These are phyloP conservation scores for Xylaria bambusicola DNA, from an alignment of 495 filamentous ascomycete species.

Conservation along the genomic window DNA sequence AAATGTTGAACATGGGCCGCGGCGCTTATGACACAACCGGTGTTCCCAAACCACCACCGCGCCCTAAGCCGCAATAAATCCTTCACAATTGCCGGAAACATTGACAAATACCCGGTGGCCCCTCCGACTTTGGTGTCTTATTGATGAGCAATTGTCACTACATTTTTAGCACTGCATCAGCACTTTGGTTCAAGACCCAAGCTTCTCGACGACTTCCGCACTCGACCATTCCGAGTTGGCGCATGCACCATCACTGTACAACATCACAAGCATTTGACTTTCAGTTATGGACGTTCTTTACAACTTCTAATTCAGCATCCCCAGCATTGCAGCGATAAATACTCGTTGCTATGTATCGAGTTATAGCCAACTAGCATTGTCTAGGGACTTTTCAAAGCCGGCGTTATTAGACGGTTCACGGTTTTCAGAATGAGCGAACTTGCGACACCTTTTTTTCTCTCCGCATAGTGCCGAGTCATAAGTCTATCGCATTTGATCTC, in stretches of 20 bases:
- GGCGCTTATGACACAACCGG: slow-evolving; percentile 61
- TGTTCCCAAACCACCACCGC: slow-evolving; percentile 54
- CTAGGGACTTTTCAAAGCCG: slow-evolving; percentile 7
- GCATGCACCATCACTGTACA: slow-evolving; percentile 16
- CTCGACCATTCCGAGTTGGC: slow-evolving; percentile 7
- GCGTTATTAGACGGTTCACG: slow-evolving; percentile 21
- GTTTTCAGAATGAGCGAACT: not conserved
- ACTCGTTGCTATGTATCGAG: not conserved
- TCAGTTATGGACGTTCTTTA: slow-evolving; percentile 15
- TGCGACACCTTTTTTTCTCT: not conserved
- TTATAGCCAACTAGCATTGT: not conserved
- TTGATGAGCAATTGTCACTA: not conserved
- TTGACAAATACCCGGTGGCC: not conserved
- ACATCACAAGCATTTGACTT: slow-evolving; percentile 21
- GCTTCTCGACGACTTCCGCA: slow-evolving; percentile 5
- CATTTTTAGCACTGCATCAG: no score
- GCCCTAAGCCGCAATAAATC: slow-evolving; percentile 53
- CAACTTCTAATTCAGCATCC: slow-evolving; percentile 21
- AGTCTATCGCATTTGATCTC: not conserved
- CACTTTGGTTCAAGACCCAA: no score
- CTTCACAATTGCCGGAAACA: not conserved
- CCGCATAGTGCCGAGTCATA: not conserved
- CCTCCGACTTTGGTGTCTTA: not conserved
- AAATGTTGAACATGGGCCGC: slow-evolving; percentile 54
- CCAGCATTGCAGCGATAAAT: not conserved